phyloP scores from a whole-genome alignment of 192 early-diverging fungal genomes.

The Podila verticillata region DNA sequence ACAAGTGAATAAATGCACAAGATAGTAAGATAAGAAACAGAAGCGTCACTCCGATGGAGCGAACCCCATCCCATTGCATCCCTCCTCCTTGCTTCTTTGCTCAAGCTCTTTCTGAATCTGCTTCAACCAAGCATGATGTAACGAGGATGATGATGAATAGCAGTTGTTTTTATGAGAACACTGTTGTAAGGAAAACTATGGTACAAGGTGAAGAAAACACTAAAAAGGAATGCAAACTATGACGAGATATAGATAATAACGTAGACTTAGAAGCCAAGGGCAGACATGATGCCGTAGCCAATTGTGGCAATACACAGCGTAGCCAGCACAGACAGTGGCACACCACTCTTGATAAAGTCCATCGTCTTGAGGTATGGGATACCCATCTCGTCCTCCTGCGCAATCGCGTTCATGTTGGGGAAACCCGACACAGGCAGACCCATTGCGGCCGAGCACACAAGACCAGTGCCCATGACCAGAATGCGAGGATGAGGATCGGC shows the following conservation, averaged over 20 bases:
- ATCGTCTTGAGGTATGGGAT: constrained; percentile 67
- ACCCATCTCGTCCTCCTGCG: constrained; percentile 71
- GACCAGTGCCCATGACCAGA: constrained; percentile 76
- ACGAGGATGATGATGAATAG: too few species aligned
- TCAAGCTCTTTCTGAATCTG: too few species aligned
- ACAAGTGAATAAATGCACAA: too few species aligned
- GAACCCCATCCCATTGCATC: too few species aligned
- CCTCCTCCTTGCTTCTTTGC: too few species aligned
- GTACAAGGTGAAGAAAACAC: background rate
- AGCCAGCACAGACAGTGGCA: constrained; percentile 65
- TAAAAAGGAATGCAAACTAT: background rate
- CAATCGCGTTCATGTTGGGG: constrained; percentile 83
- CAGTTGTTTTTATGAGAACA: background rate
- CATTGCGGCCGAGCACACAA: constrained; percentile 73
- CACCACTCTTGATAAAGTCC: constrained; percentile 75
- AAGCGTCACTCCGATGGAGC: too few species aligned
- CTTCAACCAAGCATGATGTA: too few species aligned
- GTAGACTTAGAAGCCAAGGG: constrained; percentile 33
- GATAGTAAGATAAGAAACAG: too few species aligned
- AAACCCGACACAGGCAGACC: constrained; percentile 80
- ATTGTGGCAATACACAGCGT: constrained; percentile 64
- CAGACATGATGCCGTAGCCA: constrained; percentile 70
- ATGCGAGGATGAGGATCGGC: constrained; percentile 73
- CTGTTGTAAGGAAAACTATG: background rate
- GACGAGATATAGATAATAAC: background rate